Evolutionary conservation across 352 stramenopile genomes (phyloP), one percentile per base, ranked within the genome.

Genomic region (Blastocystis sp.): DNA sequence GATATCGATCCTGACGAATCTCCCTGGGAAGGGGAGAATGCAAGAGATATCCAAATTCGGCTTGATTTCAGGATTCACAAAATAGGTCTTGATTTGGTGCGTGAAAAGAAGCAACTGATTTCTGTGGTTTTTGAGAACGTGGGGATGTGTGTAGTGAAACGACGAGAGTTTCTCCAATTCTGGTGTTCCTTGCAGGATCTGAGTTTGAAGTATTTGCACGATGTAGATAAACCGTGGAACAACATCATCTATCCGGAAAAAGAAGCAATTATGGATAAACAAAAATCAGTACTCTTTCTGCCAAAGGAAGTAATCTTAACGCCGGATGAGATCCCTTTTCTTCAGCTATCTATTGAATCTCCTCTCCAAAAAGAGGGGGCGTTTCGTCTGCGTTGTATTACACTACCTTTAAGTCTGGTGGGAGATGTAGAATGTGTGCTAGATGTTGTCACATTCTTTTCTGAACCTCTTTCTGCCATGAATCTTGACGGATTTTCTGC

Each of bases 211-310:
- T 54, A 88, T 24, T n/a, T 30, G 37, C 41, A 43, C 3, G 30
- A 88, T 4, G 0, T 41, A 7, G 47, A 43, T n/a, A 39, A n/a
- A 24, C 30, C 18, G 20, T 88, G 76, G 76, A 73, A 37, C 7
- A 16, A 78, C 13, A 66, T 88, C 13, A 5, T 88, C 0, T 88
- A 88, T 43, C 26, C 76, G 3, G 76, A 88, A 37, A 76, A 73
- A 37, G 55, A 45, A 18, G 53, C 50, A 0, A 9, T 75, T 4
- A 43, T 76, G 26, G 59, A 88, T 41, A 45, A 30, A 18, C 47
- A 73, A 20, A 41, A 68, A 7, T 43, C 54, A 7, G 55, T 30
- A 2, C 18, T 54, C 2, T 88, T 88, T 24, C 39, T 76, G 24
- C 76, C 76, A 6, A 20, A 13, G 9, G 76, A 68, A 34, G 18